Conservation (phyloP, 352 stramenopile genomes). For the Phytophthora foliorum region DNA sequence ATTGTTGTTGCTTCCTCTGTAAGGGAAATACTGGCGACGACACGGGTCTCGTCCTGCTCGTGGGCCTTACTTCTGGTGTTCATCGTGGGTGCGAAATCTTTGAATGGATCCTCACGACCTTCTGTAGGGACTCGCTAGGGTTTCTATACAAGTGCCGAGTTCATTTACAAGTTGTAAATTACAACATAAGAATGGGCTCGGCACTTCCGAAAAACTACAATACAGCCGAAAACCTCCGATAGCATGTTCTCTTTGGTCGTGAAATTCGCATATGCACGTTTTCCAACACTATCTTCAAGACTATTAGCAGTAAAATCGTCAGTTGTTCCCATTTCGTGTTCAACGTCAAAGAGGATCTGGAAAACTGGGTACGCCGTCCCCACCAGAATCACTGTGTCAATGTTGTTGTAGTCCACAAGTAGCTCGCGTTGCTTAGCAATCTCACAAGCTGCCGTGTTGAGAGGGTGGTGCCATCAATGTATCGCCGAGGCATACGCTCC, state of each 20-base stretch:
- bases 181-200: too few species aligned
- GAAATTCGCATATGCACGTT: neutral
- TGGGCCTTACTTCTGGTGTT: slow-evolving; percentile 20
- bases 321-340: neutral
- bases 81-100: slow-evolving; percentile 12
- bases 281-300: neutral
- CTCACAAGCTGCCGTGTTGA: slow-evolving; percentile 1
- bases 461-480: neutral
- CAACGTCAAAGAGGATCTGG: neutral
- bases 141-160: slow-evolving; percentile 11
- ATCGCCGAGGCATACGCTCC: neutral
- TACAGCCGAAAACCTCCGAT: neutral
- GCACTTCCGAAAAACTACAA: too few species aligned
- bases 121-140: neutral
- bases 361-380: neutral
- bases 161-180: too few species aligned
- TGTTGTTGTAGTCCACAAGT: slow-evolving; percentile 5
- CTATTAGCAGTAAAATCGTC: neutral
- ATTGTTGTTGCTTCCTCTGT: neutral
- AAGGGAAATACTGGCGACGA: neutral
- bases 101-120: slow-evolving; percentile 3
- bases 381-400: neutral
- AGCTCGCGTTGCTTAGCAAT: neutral
- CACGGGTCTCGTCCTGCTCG: neutral
- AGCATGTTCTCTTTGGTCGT: slow-evolving; percentile 1